Evolutionary conservation across 495 filamentous ascomycete species (phyloP).

Genomic region (Penicillium parvum): DNA sequence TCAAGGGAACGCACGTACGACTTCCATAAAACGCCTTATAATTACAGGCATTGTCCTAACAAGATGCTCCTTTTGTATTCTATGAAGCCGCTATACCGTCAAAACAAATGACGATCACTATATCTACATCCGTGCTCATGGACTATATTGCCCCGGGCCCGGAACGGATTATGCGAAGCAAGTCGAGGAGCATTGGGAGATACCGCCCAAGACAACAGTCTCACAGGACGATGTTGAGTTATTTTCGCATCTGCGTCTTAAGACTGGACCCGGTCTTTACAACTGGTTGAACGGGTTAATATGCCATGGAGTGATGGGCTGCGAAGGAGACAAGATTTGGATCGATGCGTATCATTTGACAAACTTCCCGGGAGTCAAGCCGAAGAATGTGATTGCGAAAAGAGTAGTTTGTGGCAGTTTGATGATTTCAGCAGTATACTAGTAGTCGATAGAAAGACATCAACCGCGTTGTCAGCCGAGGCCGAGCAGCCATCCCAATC

Average conservation of each 20-base stretch:
- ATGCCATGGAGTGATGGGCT: constrained; percentile 31
- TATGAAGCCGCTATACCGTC: constrained; percentile 30
- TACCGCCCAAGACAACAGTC: constrained; percentile 16
- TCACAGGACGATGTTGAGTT: constrained; percentile 31
- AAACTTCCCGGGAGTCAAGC: constrained; percentile 26
- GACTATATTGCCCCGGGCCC: constrained; percentile 30
- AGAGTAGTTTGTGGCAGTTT: constrained; percentile 9
- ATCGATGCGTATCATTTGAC: constrained; percentile 35
- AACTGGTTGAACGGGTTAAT: constrained; percentile 35
- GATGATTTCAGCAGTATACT: too few relatives aligned
- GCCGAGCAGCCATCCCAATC: constrained; percentile 12
- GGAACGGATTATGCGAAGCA: constrained; percentile 26
- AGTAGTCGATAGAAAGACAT: too few relatives aligned
- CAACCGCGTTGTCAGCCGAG: too few relatives aligned
- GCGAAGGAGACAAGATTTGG: constrained; percentile 27
- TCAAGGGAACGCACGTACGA: constrained; percentile 31
- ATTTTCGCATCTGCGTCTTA: constrained; percentile 29
- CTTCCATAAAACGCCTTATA: neutral
- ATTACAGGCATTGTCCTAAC: too few relatives aligned
- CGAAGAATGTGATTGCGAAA: constrained; percentile 28
- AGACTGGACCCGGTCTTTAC: constrained; percentile 26
- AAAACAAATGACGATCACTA: constrained; percentile 24
- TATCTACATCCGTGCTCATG: constrained; percentile 31
- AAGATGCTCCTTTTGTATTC: too few relatives aligned
- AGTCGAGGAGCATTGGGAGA: constrained; percentile 17